Conservation (phyloP, 208 protist species). For the Lotmaria passim region DNA sequence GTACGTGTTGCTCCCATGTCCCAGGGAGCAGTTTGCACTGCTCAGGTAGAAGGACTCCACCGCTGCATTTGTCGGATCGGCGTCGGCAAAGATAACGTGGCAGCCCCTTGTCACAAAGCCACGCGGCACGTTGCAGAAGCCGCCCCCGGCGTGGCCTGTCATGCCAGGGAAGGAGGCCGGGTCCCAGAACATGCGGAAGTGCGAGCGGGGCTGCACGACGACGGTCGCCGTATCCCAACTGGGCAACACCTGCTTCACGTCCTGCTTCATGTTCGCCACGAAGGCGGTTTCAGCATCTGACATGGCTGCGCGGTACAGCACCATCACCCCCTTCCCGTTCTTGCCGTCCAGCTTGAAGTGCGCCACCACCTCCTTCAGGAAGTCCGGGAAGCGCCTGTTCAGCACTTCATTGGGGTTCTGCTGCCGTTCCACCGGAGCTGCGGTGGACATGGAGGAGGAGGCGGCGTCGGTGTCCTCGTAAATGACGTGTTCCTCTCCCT, state of each 20-base stretch:
- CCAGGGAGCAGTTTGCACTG: constrained; percentile 58
- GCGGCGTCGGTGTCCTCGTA: constrained; percentile 22
- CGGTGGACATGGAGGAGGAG: constrained; percentile 11
- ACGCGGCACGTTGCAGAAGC: constrained; percentile 53
- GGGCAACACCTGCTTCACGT: constrained; percentile 35
- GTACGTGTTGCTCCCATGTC: constrained; percentile 51
- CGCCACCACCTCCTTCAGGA: constrained; percentile 40
- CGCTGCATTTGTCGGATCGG: constrained; percentile 15
- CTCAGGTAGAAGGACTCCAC: constrained; percentile 49
- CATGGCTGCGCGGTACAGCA: constrained; percentile 56
- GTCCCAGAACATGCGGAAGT: constrained; percentile 52
- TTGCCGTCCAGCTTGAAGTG: constrained; percentile 37
- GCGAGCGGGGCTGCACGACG: constrained; percentile 51
- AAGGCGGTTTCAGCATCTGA: constrained; percentile 54
- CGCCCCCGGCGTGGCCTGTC: constrained; percentile 1
- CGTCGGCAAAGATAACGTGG: constrained; percentile 35
- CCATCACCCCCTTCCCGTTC: constrained; percentile 27
- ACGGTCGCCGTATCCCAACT: constrained; percentile 47
- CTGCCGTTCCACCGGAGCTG: constrained; percentile 12
- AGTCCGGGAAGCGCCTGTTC: constrained; percentile 41
- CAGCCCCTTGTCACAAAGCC: constrained; percentile 45
- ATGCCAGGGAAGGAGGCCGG: constrained; percentile 6
- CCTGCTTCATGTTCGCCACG: constrained; percentile 27
- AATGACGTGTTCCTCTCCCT: constrained; percentile 36
- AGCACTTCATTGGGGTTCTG: constrained; percentile 46